Evolutionary conservation across 805 yeast genomes (phyloP).

Genomic region (Lachancea quebecensis): DNA sequence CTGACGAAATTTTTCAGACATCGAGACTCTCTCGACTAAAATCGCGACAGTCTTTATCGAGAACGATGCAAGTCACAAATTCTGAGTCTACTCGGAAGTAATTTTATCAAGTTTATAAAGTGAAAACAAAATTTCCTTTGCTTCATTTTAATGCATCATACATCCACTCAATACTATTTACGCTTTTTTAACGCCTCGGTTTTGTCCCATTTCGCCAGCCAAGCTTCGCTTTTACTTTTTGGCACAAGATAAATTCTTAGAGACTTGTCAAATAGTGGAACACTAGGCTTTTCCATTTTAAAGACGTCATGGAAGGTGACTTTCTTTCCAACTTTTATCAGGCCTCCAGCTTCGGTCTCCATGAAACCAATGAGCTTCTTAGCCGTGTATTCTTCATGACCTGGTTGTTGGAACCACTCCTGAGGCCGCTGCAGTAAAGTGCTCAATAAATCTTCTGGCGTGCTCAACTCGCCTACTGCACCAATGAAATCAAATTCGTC

Average conservation of each 20-base stretch:
- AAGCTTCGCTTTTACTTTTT: slow-evolving; percentile 51
- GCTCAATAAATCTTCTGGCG: slow-evolving; percentile 57
- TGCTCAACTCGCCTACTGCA: slow-evolving; percentile 63
- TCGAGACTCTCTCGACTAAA: slow-evolving; percentile 43
- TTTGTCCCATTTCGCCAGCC: slow-evolving; percentile 66
- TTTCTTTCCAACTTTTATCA: slow-evolving; percentile 79
- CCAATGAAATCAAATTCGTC: slow-evolving; percentile 80
- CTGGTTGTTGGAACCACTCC: slow-evolving; percentile 56
- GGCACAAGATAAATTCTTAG: slow-evolving; percentile 76
- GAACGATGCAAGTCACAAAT: slow-evolving; percentile 4
- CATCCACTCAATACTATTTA: background rate
- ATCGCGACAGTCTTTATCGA: slow-evolving; percentile 48
- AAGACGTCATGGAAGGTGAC: slow-evolving; percentile 58
- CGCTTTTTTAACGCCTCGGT: slow-evolving; percentile 49
- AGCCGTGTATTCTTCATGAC: slow-evolving; percentile 51
- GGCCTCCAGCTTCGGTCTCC: slow-evolving; percentile 80
- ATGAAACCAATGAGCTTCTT: slow-evolving; percentile 63
- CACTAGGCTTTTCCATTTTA: slow-evolving; percentile 51
- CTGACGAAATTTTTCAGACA: slow-evolving; percentile 59
- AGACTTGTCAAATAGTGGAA: slow-evolving; percentile 72
- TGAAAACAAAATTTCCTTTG: background rate
- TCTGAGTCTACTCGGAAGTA: background rate
- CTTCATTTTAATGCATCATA: too few species aligned
- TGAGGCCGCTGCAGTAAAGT: slow-evolving; percentile 59
- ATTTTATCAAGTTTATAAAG: background rate